Conservation (phyloP, 768 basidiomycete genomes). For the Boletellus sp. region DNA sequence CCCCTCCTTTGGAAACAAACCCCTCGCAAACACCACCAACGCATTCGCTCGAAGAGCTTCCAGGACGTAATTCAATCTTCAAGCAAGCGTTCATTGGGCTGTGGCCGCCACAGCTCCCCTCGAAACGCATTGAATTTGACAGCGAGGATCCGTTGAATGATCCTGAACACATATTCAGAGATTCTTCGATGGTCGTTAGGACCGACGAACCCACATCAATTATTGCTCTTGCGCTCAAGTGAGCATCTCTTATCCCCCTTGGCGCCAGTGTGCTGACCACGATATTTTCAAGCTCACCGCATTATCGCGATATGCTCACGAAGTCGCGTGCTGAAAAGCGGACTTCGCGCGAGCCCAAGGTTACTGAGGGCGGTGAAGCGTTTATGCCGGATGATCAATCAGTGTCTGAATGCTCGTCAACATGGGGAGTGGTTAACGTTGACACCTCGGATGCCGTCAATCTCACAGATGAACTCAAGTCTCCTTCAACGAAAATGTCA, state of each 20-base stretch:
- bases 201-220: constrained; percentile 98
- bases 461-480: constrained; percentile 71
- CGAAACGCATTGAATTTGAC: constrained; percentile 54
- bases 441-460: constrained; percentile 63
- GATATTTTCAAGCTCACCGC: constrained; percentile 55
- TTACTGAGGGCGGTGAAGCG: constrained; percentile 68
- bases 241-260: constrained; percentile 22
- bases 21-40: constrained; percentile 44
- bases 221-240: constrained; percentile 92
- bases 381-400: constrained; percentile 94
- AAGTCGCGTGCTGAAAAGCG: constrained; percentile 78
- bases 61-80: constrained; percentile 63
- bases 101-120: constrained; percentile 61
- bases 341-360: constrained; percentile 50
- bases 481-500: constrained; percentile 73
- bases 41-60: constrained; percentile 50
- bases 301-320: constrained; percentile 75
- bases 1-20: constrained; percentile 36
- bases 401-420: constrained; percentile 77
- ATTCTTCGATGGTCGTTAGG: constrained; percentile 90
- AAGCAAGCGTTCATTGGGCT: constrained; percentile 63
- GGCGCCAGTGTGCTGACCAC: constrained; percentile 3
- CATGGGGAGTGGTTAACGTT: constrained; percentile 90
- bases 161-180: constrained; percentile 91
- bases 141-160: constrained; percentile 67